phyloP scores from a whole-genome alignment of 2,329 filamentous ascomycete species.

The Beauveria australis region DNA sequence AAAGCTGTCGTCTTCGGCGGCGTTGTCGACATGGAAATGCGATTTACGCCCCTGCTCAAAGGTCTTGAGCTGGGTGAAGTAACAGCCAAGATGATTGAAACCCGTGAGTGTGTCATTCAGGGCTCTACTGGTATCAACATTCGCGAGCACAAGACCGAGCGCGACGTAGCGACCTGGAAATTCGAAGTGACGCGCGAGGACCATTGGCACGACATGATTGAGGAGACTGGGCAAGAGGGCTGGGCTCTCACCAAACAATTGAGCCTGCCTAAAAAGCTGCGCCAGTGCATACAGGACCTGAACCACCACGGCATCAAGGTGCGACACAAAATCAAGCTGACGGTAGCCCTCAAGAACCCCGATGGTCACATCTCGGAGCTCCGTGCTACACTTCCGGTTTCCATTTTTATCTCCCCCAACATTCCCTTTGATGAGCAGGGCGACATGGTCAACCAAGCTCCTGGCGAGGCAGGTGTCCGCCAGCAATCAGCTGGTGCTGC shows the following conservation, averaged over 20 bases:
- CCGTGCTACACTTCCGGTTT: conserved; percentile 80
- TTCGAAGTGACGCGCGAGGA: conserved; percentile 47
- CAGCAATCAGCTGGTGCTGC: conserved; percentile 57
- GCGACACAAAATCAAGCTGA: conserved; percentile 85
- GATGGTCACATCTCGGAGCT: conserved; percentile 94
- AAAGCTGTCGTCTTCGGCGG: conserved; percentile 94
- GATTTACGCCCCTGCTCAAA: conserved; percentile 81
- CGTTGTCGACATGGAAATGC: conserved; percentile 74
- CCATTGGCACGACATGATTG: conserved; percentile 62
- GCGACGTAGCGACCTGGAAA: conserved; percentile 54
- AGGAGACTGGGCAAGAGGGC: conserved; percentile 59
- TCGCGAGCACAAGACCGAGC: conserved; percentile 54
- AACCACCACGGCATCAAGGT: conserved; percentile 86
- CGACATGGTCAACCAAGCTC: conserved; percentile 59
- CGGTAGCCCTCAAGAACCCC: conserved; percentile 85
- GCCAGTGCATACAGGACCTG: conserved; percentile 80
- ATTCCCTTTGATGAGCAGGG: conserved; percentile 84
- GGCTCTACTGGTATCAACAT: conserved; percentile 36
- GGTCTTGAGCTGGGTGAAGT: conserved; percentile 80
- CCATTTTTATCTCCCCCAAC: conserved; percentile 92
- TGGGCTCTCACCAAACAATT: conserved; percentile 53
- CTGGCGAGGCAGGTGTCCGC: conserved; percentile 37
- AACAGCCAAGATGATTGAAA: conserved; percentile 71
- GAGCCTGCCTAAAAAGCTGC: conserved; percentile 73
- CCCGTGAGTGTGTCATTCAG: conserved; percentile 56